A percentile compares a stretch with the other conserved stretches of the same genome.
These are phyloP conservation scores for Penicillium frequentans DNA, from an alignment of 2,329 filamentous ascomycete genomes.

Conservation along the genomic window DNA sequence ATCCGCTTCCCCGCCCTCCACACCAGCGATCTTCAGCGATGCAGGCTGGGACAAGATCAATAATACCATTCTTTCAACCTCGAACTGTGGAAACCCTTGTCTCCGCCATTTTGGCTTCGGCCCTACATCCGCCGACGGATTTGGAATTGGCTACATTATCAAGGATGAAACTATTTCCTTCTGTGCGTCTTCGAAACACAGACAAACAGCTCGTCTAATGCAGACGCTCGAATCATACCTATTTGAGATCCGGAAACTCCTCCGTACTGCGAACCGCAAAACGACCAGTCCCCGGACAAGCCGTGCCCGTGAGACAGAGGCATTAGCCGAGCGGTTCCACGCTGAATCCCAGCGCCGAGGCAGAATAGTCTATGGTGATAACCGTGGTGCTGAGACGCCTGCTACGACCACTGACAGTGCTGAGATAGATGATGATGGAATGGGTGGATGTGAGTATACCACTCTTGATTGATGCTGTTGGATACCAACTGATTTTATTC, in stretches of 20 bases:
- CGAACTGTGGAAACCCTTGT: conserved; percentile 97
- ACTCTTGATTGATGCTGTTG: background rate
- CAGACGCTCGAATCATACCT: conserved; percentile 89
- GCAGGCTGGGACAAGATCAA: conserved; percentile 92
- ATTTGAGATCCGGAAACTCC: conserved; percentile 81
- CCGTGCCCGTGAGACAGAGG: conserved; percentile 62
- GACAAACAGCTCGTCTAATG: conserved; percentile 87
- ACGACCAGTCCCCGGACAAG: conserved; percentile 54
- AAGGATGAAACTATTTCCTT: conserved; percentile 90
- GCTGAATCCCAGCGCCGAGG: conserved; percentile 63
- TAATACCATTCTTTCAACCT: conserved; percentile 89
- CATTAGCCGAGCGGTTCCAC: conserved; percentile 40
- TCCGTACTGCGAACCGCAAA: conserved; percentile 67
- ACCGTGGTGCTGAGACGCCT: conserved; percentile 56
- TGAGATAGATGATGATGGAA: conserved; percentile 76
- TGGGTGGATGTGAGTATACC: conserved; percentile 81
- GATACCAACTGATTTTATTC: conserved; percentile 5
- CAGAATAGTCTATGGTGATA: conserved; percentile 62
- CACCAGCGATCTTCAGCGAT: conserved; percentile 81
- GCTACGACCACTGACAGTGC: conserved; percentile 69
- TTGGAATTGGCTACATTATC: conserved; percentile 98
- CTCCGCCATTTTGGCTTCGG: conserved; percentile 96
- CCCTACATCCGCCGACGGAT: conserved; percentile 88
- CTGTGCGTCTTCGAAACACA: conserved; percentile 88
- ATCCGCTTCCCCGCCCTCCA: conserved; percentile 39